Conservation (phyloP, 225 moss, liverwort and hornwort genomes). For the Bryum argenteum region DNA sequence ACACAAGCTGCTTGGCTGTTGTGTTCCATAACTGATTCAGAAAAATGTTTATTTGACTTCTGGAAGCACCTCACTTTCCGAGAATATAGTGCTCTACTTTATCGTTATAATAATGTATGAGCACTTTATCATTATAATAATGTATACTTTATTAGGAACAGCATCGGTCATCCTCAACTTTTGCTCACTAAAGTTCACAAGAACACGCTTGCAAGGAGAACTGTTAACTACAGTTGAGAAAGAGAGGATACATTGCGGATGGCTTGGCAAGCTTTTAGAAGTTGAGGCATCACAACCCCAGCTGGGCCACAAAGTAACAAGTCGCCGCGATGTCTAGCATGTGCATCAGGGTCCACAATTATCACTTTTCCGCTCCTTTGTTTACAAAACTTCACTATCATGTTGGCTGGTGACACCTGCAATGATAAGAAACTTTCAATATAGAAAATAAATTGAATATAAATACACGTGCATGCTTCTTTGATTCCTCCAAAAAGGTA, state of each 20-base stretch:
- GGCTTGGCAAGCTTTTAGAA: constrained; percentile 38
- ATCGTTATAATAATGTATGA: too few relatives aligned
- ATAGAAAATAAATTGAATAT: too few relatives aligned
- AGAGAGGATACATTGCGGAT: constrained; percentile 28
- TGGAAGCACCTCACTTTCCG: neutral
- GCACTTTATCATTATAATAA: too few relatives aligned
- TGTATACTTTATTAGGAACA: too few relatives aligned
- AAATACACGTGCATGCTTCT: neutral
- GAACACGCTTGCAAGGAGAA: too few relatives aligned
- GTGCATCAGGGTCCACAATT: constrained; percentile 53
- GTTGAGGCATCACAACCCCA: constrained; percentile 46
- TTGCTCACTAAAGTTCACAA: too few relatives aligned
- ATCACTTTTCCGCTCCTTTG: constrained; percentile 45
- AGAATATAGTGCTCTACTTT: too few relatives aligned
- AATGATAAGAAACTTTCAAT: neutral
- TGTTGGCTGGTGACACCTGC: constrained; percentile 55
- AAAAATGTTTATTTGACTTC: neutral
- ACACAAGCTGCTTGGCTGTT: neutral
- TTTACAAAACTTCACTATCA: constrained; percentile 46
- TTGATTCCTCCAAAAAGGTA: neutral
- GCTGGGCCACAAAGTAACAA: constrained; percentile 53
- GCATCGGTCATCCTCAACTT: too few relatives aligned
- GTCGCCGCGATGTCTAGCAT: constrained; percentile 32
- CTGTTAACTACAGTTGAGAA: constrained; percentile 8
- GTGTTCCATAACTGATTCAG: neutral